Evolutionary conservation across 192 early-diverging fungal genomes (phyloP).

Genomic region (Geosiphon pyriformis): DNA sequence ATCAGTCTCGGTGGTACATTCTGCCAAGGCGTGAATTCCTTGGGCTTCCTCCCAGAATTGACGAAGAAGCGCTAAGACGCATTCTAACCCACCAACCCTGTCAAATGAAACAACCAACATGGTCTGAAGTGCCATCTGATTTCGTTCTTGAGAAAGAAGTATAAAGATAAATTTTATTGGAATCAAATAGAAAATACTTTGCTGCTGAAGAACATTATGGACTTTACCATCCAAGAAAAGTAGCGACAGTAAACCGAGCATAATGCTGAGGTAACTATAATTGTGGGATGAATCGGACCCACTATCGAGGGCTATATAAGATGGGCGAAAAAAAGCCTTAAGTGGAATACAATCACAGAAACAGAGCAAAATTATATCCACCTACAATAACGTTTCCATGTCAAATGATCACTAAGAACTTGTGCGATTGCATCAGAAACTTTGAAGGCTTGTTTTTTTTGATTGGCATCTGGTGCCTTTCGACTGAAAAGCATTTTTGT

Average conservation of each 20-base stretch:
- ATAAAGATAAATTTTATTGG: background rate
- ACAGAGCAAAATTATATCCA: too few relatives aligned
- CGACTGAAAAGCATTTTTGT: conserved; percentile 56
- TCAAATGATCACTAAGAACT: conserved; percentile 48
- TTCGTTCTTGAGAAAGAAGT: conserved; percentile 38
- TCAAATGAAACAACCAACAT: conserved; percentile 57
- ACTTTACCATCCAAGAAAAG: conserved; percentile 49
- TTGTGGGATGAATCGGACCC: conserved; percentile 32
- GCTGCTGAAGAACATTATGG: too few relatives aligned
- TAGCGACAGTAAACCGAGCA: conserved; percentile 50
- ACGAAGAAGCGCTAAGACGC: conserved; percentile 41
- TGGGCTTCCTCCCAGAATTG: conserved; percentile 44
- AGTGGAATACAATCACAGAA: too few relatives aligned
- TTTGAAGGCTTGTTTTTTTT: conserved; percentile 48
- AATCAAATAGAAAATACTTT: background rate
- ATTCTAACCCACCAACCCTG: conserved; percentile 46
- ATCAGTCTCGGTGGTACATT: conserved; percentile 26
- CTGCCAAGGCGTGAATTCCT: conserved; percentile 24
- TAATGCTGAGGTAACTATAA: conserved; percentile 52
- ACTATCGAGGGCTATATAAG: background rate
- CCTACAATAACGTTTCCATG: conserved; percentile 39
- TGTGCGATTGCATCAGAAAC: conserved; percentile 55
- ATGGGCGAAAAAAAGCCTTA: too few relatives aligned
- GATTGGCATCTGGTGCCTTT: conserved; percentile 41
- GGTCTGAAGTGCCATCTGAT: conserved; percentile 52